A percentile compares a stretch with the other conserved stretches of the same genome.
phyloP scores from a whole-genome alignment of 495 filamentous ascomycete genomes.

The Apiosordaria backusii region DNA sequence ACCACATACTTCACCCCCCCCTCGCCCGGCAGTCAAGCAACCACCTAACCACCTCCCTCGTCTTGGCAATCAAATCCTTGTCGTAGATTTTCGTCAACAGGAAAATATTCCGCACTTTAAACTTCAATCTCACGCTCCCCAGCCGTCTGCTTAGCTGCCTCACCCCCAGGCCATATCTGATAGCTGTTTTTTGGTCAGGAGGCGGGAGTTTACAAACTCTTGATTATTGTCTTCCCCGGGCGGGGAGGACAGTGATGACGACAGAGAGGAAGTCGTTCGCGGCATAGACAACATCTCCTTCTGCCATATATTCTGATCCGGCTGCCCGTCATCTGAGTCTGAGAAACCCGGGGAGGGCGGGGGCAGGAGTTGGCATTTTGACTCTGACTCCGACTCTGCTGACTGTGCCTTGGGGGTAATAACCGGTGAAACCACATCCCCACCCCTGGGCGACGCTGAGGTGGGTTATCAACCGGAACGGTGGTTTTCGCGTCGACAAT shows the following conservation, averaged over 20 bases:
- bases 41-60: slow-evolving; percentile 76
- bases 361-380: background rate
- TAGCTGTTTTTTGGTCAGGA: slow-evolving; percentile 88
- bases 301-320: slow-evolving; percentile 46
- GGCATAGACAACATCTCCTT: slow-evolving; percentile 28
- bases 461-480: background rate
- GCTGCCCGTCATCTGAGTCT: slow-evolving; percentile 32
- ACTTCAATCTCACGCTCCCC: slow-evolving; percentile 70
- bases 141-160: slow-evolving; percentile 84
- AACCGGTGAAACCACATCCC: too few species aligned
- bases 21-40: slow-evolving; percentile 66
- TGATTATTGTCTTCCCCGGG: background rate
- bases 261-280: background rate
- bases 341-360: slow-evolving; percentile 1
- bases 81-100: slow-evolving; percentile 88
- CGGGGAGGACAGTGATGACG: background rate
- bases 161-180: slow-evolving; percentile 94
- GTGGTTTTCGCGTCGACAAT: background rate
- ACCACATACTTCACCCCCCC: slow-evolving; percentile 67
- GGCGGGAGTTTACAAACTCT: slow-evolving; percentile 39
- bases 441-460: too few species aligned
- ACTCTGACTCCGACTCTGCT: background rate
- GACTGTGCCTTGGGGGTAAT: too few species aligned
- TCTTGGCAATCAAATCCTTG: slow-evolving; percentile 71
- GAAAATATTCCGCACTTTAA: slow-evolving; percentile 79